A percentile compares a stretch with the other conserved stretches of the same genome.
phyloP scores from a whole-genome alignment of 1,284 basidiomycete genomes.

The Apiotrichum porosum region DNA sequence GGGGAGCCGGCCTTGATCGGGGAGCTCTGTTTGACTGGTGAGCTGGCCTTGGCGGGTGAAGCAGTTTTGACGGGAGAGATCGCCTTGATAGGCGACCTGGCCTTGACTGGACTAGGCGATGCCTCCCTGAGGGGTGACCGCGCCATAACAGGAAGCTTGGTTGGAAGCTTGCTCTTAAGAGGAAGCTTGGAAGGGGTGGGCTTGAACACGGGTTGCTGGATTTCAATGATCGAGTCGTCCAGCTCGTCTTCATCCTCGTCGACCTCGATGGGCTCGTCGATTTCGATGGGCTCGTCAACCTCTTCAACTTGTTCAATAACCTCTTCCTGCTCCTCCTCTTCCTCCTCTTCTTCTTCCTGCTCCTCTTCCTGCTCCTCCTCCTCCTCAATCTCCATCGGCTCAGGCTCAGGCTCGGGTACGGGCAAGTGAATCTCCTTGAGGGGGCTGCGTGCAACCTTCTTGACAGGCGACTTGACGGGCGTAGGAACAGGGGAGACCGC shows the following conservation, averaged over 20 bases:
- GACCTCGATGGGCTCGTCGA: neutral
- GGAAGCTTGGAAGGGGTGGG: neutral
- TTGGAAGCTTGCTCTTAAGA: neutral
- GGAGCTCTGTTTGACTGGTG: constrained; percentile 1
- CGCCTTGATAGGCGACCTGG: neutral
- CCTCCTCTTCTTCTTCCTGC: too few relatives aligned
- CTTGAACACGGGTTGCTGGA: neutral
- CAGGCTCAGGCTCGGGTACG: neutral
- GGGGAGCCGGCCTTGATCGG: neutral
- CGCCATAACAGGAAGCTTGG: neutral
- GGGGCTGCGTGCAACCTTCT: neutral
- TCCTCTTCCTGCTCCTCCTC: neutral
- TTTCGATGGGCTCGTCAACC: neutral
- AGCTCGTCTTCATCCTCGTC: neutral
- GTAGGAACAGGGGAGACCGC: neutral
- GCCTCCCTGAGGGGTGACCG: neutral
- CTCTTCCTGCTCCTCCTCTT: neutral
- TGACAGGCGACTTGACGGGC: neutral
- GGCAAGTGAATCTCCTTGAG: neutral
- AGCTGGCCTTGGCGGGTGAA: neutral
- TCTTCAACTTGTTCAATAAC: neutral
- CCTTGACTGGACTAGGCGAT: neutral
- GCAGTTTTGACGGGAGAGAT: constrained; percentile 1
- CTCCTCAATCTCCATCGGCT: neutral
- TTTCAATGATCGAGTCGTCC: neutral